Base-by-base conservation (phyloP, 345 rosid species). In the Rhodamnia rubescens region DNA sequence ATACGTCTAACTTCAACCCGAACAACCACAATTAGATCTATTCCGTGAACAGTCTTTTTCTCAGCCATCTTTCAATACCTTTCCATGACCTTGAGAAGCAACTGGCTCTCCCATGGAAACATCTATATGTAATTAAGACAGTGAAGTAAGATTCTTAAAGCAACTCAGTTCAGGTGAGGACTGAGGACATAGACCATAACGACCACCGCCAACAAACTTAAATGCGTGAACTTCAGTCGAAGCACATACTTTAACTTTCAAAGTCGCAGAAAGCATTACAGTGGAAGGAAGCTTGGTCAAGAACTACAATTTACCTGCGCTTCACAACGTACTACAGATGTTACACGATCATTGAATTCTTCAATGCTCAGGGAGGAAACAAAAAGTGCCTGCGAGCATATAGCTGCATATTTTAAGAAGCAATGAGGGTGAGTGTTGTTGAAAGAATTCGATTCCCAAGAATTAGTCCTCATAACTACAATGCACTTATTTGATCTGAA, bases 321-420 rank as follows among this genome's bases (percentile, higher is more conserved):
- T 90, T 97, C 98, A 89, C 98, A 97, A 26, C 98, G 92, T 69
- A 94, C 99, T 24, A 97, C 94, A 59, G 94, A 93, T 88, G 84
- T 92, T 74, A 97, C 98, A 16, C 94, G 95, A 59, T 92, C 94
- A 86, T 97, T 97, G 83, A 90, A 91, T 84, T 94, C 98, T 86
- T 97, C 98, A 85, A 95, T 93, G 85, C 90, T 92, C 32, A 95
- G 87, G 1, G 96, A 87, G 98, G 99, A 87, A 91, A 95, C 87
- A 95, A 88, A 89, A 97, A 97, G 90, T 95, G 98, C 82, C 95
- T 91, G 83, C 96, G 96, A 81, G 98, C 98, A 90, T 93, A 95
- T 53, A 95, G 88, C 96, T 97, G 90, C 93, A 91, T 56, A 78
- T 49, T 86, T 85, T 32, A 85, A 61, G 83, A 89, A 86, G 86